A percentile compares a stretch with the other conserved stretches of the same genome.
phyloP scores from a whole-genome alignment of 495 filamentous ascomycete genomes.

The Xylaria nigripes region DNA sequence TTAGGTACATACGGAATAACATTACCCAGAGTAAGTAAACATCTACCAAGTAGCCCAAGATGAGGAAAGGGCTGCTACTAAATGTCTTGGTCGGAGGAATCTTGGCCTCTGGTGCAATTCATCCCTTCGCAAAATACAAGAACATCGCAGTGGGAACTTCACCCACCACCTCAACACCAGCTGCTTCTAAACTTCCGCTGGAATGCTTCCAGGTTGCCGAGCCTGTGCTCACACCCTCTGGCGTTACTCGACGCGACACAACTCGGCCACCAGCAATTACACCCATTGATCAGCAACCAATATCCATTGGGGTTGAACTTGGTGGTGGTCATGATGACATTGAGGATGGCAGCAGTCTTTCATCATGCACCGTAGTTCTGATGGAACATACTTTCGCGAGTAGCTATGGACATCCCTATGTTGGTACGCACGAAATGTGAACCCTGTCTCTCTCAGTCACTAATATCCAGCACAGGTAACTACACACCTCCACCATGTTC shows the following conservation, averaged over 20 bases:
- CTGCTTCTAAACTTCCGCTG: conserved; percentile 24
- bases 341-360: not conserved
- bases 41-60: not conserved
- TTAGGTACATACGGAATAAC: too few relatives aligned
- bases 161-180: conserved; percentile 2
- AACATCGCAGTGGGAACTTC: conserved; percentile 10
- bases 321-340: conserved; percentile 37
- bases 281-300: conserved; percentile 8
- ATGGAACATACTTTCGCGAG: conserved; percentile 70
- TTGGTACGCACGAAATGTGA: conserved; percentile 45
- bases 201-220: conserved; percentile 63
- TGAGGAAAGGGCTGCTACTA: not conserved
- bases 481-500: conserved; percentile 67
- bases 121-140: conserved; percentile 21
- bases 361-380: conserved; percentile 27
- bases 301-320: conserved; percentile 16
- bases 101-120: conserved; percentile 1
- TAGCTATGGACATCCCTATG: conserved; percentile 73
- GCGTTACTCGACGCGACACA: conserved; percentile 30
- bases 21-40: too few relatives aligned
- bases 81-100: not conserved
- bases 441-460: not conserved
- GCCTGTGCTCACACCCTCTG: conserved; percentile 47
- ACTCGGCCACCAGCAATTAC: conserved; percentile 20
- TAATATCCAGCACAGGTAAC: conserved; percentile 38